Evolutionary conservation across 768 basidiomycete species (phyloP).

Genomic region (Leccinum broughii): DNA sequence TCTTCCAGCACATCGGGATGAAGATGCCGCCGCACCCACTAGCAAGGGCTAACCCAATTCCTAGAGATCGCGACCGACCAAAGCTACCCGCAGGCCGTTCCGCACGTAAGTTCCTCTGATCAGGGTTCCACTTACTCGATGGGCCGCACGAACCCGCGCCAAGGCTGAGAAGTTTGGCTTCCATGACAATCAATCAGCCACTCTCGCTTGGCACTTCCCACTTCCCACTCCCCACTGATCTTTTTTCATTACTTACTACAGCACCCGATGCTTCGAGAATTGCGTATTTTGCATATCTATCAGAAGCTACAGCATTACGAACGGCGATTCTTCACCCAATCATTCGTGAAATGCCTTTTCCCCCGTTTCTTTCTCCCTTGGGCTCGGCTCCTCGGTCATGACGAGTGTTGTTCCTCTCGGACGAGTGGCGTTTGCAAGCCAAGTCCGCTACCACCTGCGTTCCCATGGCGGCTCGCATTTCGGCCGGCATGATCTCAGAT

Average conservation of each 20-base stretch:
- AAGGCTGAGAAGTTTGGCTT: constrained; percentile 4
- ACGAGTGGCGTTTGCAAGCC: not conserved
- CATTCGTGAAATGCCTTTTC: not conserved
- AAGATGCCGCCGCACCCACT: not conserved
- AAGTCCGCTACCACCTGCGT: not conserved
- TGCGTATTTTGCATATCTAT: constrained; percentile 6
- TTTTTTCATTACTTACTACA: not conserved
- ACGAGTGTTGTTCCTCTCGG: constrained; percentile 1
- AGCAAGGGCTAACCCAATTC: not conserved
- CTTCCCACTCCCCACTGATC: constrained; percentile 4
- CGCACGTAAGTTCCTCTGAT: not conserved
- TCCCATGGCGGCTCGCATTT: not conserved
- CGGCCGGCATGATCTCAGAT: not conserved
- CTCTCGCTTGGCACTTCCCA: constrained; percentile 1
- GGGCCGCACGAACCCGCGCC: constrained; percentile 6
- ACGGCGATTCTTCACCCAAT: not conserved
- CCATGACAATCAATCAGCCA: constrained; percentile 21
- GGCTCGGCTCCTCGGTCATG: not conserved
- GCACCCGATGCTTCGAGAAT: constrained; percentile 8
- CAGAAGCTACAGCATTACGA: constrained; percentile 12
- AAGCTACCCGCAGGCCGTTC: not conserved
- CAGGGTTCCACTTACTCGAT: not conserved
- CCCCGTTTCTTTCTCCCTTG: not conserved
- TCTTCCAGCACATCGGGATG: not conserved
- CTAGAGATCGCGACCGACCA: not conserved